Evolutionary conservation across 495 filamentous ascomycete species (phyloP).

Genomic region (Corynascus novoguineensis): DNA sequence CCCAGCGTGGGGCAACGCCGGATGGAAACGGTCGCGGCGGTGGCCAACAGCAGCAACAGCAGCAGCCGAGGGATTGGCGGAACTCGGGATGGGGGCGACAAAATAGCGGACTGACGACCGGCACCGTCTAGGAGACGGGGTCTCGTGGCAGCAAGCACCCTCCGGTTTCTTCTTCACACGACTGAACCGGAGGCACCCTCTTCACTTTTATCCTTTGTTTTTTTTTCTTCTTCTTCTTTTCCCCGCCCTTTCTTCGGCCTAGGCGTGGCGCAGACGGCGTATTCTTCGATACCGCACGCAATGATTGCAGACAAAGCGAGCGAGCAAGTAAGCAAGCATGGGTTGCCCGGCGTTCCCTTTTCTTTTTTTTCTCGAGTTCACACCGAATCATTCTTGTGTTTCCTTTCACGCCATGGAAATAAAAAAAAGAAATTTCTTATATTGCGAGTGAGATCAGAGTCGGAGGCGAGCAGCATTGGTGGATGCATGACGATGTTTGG

Average conservation of each 20-base stretch:
- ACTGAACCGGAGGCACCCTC: not conserved
- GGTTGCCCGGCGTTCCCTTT: conserved; percentile 16
- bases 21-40: conserved; percentile 31
- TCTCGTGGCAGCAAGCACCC: not conserved
- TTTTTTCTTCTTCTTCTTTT: not conserved
- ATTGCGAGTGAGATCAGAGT: not conserved
- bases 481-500: not conserved
- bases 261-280: not conserved
- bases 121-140: conserved; percentile 24
- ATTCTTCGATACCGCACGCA: not conserved
- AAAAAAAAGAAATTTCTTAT: not conserved
- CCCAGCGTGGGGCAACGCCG: conserved; percentile 7
- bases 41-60: conserved; percentile 24
- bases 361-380: not conserved
- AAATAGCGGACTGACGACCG: conserved; percentile 33
- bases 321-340: conserved; percentile 14
- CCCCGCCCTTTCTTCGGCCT: not conserved
- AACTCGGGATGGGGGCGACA: conserved; percentile 48
- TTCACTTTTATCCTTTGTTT: not conserved
- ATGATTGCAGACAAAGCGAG: not conserved
- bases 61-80: conserved; percentile 45
- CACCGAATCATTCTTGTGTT: not conserved
- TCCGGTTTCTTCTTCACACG: not conserved
- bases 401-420: not conserved
- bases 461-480: not conserved